phyloP scores from a whole-genome alignment of 257 asterid species.

The Ilex aquifolium region DNA sequence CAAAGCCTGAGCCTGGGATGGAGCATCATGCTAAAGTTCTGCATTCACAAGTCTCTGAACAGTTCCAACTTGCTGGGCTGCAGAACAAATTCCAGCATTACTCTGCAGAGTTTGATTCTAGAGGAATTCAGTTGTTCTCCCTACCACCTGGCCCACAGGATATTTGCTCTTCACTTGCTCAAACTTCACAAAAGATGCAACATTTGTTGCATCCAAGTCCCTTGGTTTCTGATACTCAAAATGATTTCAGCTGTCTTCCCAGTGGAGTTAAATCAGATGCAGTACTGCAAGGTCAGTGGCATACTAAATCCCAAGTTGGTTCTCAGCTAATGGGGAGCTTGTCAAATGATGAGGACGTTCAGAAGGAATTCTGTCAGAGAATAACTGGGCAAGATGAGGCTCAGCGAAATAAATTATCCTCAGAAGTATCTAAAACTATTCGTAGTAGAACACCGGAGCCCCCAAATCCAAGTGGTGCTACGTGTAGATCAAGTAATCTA shows the following conservation, averaged over 20 bases:
- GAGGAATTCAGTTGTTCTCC: constrained; percentile 44
- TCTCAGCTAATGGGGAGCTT: constrained; percentile 41
- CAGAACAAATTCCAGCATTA: constrained; percentile 53
- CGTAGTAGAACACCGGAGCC: constrained; percentile 43
- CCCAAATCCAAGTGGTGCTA: constrained; percentile 27
- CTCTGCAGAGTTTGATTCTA: constrained; percentile 43
- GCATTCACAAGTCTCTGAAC: constrained; percentile 51
- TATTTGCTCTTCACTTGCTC: constrained; percentile 36
- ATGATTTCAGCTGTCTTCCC: constrained; percentile 46
- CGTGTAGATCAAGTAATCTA: constrained; percentile 33
- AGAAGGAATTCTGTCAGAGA: constrained; percentile 54
- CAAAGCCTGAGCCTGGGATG: constrained; percentile 45
- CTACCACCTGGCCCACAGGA: constrained; percentile 43
- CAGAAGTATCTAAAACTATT: constrained; percentile 59
- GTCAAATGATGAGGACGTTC: constrained; percentile 37
- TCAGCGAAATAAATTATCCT: constrained; percentile 57
- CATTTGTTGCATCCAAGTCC: constrained; percentile 48
- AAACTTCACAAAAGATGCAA: constrained; percentile 56
- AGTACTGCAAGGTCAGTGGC: constrained; percentile 45
- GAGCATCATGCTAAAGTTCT: constrained; percentile 46
- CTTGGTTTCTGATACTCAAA: constrained; percentile 40
- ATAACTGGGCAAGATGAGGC: constrained; percentile 56
- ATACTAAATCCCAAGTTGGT: constrained; percentile 55
- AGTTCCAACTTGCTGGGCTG: constrained; percentile 50
- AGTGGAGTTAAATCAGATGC: constrained; percentile 44